Percentiles rank a stretch among this genome's conserved stretches.
phyloP scores from a whole-genome alignment of 1,284 basidiomycete species.

The Hemileia vastatrix region DNA sequence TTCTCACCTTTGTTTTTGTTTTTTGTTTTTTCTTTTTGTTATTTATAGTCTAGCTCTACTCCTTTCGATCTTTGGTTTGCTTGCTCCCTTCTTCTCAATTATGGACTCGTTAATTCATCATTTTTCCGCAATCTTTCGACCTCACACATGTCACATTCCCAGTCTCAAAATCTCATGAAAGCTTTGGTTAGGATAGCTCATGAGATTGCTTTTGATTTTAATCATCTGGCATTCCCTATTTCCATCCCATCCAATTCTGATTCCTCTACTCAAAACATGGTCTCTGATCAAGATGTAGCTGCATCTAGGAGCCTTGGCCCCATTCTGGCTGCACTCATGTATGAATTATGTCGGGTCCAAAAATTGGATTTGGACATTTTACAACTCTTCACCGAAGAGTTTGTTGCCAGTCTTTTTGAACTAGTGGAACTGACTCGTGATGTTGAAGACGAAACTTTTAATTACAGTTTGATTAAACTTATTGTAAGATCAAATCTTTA shows the following conservation, averaged over 20 bases:
- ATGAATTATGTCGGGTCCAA: constrained; percentile 82
- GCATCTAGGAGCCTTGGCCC: constrained; percentile 4
- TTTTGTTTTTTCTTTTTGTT: not conserved
- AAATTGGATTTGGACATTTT: constrained; percentile 60
- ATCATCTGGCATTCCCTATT: too few species aligned
- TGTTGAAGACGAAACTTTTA: constrained; percentile 80
- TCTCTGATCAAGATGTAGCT: not conserved
- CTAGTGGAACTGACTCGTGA: constrained; percentile 83
- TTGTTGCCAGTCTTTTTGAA: constrained; percentile 84
- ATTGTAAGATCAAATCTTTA: constrained; percentile 52
- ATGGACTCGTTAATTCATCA: constrained; percentile 7
- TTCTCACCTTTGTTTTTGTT: too few species aligned
- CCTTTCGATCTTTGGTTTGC: constrained; percentile 1
- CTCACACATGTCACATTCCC: too few species aligned
- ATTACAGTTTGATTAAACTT: constrained; percentile 85
- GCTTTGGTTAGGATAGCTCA: too few species aligned
- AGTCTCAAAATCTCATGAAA: too few species aligned
- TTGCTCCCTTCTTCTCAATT: constrained; percentile 5
- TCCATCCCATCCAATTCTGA: not conserved
- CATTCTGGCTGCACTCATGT: constrained; percentile 52
- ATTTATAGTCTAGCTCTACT: constrained; percentile 1
- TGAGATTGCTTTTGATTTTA: too few species aligned
- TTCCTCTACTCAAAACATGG: not conserved
- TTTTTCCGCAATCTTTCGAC: constrained; percentile 20
- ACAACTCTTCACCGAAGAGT: constrained; percentile 63